Evolutionary conservation across 2,329 filamentous ascomycete genomes (phyloP).

Genomic region (Talaromyces sp.): DNA sequence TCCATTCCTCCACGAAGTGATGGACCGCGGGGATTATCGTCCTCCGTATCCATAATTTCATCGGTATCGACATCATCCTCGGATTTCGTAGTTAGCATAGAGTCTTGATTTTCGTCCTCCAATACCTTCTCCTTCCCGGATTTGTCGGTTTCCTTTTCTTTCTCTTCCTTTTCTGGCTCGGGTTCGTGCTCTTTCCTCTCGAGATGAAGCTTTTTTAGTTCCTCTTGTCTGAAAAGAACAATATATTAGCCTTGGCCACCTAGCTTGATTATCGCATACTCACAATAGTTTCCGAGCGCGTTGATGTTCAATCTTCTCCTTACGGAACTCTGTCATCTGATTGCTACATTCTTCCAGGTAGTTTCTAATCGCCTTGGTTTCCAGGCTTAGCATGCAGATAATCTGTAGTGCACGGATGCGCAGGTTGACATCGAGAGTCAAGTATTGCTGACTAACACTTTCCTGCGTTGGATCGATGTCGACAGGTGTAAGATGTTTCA

Average conservation of each 20-base stretch:
- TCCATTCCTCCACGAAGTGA: slow-evolving; percentile 63
- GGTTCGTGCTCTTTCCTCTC: slow-evolving; percentile 49
- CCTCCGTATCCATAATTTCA: slow-evolving; percentile 66
- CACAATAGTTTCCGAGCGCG: slow-evolving; percentile 65
- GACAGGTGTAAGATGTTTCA: slow-evolving; percentile 76
- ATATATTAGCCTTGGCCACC: not conserved
- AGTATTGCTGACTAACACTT: slow-evolving; percentile 70
- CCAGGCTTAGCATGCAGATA: slow-evolving; percentile 77
- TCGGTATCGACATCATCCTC: slow-evolving; percentile 29
- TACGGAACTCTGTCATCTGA: slow-evolving; percentile 90
- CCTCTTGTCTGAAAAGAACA: slow-evolving; percentile 35
- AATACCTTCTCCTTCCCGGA: slow-evolving; percentile 12
- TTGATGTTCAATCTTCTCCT: slow-evolving; percentile 93
- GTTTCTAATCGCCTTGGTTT: slow-evolving; percentile 79
- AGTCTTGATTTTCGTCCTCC: slow-evolving; percentile 13
- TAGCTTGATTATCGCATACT: slow-evolving; percentile 30
- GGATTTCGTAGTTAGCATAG: slow-evolving; percentile 5
- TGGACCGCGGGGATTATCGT: slow-evolving; percentile 59
- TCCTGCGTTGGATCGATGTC: slow-evolving; percentile 71
- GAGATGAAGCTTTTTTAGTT: slow-evolving; percentile 46
- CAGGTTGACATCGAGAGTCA: slow-evolving; percentile 74
- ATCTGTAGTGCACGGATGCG: slow-evolving; percentile 79
- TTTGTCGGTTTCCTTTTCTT: slow-evolving; percentile 35
- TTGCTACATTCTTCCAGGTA: slow-evolving; percentile 92
- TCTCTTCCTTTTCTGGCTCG: slow-evolving; percentile 44